Percentiles rank a stretch among this genome's conserved stretches.
phyloP scores from a whole-genome alignment of 495 filamentous ascomycete genomes.

The Aspergillus egyptiacus region DNA sequence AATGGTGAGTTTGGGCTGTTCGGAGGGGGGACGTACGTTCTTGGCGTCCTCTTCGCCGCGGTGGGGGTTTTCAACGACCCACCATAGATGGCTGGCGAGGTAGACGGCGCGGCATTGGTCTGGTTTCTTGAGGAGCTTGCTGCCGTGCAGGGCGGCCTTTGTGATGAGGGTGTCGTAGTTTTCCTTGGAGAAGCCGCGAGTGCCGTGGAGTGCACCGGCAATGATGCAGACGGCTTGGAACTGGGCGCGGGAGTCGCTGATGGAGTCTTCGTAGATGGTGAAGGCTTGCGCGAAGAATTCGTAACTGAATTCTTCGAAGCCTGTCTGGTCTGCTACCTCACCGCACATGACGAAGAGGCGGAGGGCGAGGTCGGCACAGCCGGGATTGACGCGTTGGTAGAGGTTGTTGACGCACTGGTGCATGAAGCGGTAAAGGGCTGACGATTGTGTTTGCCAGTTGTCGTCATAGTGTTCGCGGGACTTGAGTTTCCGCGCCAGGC shows the following conservation, averaged over 20 bases:
- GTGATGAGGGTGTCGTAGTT: slow-evolving; percentile 99
- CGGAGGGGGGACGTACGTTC: slow-evolving; percentile 57
- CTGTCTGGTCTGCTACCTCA: slow-evolving; percentile 86
- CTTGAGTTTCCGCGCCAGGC: slow-evolving; percentile 85
- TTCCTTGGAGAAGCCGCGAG: slow-evolving; percentile 83
- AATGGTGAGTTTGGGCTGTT: neutral
- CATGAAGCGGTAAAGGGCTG: slow-evolving; percentile 89
- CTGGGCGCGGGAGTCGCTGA: slow-evolving; percentile 90
- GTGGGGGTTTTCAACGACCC: slow-evolving; percentile 82
- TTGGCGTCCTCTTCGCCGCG: slow-evolving; percentile 78
- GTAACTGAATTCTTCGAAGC: slow-evolving; percentile 91
- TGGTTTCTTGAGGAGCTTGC: slow-evolving; percentile 94
- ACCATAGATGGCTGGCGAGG: slow-evolving; percentile 93
- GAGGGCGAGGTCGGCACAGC: slow-evolving; percentile 77
- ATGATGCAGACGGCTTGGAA: slow-evolving; percentile 98
- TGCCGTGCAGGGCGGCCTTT: slow-evolving; percentile 92
- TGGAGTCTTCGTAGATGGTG: slow-evolving; percentile 93
- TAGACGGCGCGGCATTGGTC: slow-evolving; percentile 97
- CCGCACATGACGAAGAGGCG: slow-evolving; percentile 87
- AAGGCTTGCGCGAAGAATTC: slow-evolving; percentile 99
- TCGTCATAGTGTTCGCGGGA: slow-evolving; percentile 88
- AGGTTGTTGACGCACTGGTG: slow-evolving; percentile 81
- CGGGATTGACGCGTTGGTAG: slow-evolving; percentile 76
- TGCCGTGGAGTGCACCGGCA: slow-evolving; percentile 78
- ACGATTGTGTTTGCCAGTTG: slow-evolving; percentile 86